Evolutionary conservation across 805 yeast genomes (phyloP).

Genomic region (Candida pini): DNA sequence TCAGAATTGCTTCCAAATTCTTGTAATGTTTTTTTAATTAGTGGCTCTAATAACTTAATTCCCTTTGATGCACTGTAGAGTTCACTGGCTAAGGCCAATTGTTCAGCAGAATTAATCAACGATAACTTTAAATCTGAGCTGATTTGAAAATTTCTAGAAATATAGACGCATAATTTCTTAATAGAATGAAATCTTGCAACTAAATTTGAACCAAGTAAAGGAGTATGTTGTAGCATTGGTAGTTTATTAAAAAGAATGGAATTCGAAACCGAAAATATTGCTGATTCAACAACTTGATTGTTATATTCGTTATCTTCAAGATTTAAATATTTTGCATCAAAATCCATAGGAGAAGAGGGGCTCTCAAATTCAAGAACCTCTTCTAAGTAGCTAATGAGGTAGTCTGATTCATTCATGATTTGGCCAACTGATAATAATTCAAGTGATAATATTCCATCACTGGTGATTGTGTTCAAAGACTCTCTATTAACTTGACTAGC

Average conservation of each 20-base stretch:
- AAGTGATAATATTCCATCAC: constrained; percentile 57
- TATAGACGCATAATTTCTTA: constrained; percentile 16
- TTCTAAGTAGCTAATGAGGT: constrained; percentile 69
- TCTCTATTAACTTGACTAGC: constrained; percentile 33
- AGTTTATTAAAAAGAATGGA: constrained; percentile 58
- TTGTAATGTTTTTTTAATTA: constrained; percentile 1
- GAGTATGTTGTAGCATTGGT: constrained; percentile 44
- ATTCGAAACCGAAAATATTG: constrained; percentile 43
- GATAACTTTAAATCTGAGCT: constrained; percentile 6
- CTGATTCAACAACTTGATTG: constrained; percentile 38
- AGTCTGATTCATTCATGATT: constrained; percentile 12
- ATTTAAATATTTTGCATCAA: constrained; percentile 31
- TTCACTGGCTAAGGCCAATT: constrained; percentile 9
- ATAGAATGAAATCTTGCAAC: constrained; percentile 36
- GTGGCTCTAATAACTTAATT: constrained; percentile 1
- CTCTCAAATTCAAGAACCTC: constrained; percentile 70
- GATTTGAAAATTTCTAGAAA: constrained; percentile 16
- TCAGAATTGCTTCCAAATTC: constrained; percentile 1
- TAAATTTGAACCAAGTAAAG: constrained; percentile 48
- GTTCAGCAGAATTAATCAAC: constrained; percentile 15
- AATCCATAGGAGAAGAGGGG: constrained; percentile 13
- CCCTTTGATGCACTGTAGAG: constrained; percentile 8
- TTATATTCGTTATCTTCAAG: constrained; percentile 25
- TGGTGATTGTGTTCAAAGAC: constrained; percentile 35
- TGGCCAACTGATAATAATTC: constrained; percentile 37